These are phyloP conservation scores for Fraxinus nigra DNA, from an alignment of 305 asterid species.

Conservation along the genomic window DNA sequence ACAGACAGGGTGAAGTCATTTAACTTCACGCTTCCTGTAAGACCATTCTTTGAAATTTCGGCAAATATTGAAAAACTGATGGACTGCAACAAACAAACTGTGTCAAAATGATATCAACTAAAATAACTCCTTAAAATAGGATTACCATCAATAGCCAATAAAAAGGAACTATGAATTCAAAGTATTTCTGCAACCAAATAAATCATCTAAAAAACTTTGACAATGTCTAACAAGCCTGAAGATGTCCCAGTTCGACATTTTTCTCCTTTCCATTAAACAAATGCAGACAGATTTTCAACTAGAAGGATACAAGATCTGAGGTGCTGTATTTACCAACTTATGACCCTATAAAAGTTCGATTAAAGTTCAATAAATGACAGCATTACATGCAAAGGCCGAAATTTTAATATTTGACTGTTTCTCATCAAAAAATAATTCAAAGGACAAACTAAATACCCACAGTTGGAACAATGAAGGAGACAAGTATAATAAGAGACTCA, in stretches of 20 bases:
- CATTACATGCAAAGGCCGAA: not conserved
- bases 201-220: not conserved
- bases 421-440: not conserved
- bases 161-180: not conserved
- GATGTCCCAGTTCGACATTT: constrained; percentile 3
- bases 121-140: not conserved
- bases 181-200: not conserved
- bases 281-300: not conserved
- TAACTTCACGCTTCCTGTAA: constrained; percentile 56
- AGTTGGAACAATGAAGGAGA: not conserved
- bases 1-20: constrained; percentile 58
- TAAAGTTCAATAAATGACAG: not conserved
- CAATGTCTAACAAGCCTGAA: not conserved
- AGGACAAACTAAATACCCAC: not conserved
- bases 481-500: not conserved
- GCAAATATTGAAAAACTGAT: constrained; percentile 60
- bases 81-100: constrained; percentile 47
- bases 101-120: not conserved
- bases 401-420: not conserved
- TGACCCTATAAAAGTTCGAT: not conserved
- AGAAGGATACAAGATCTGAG: constrained; percentile 6
- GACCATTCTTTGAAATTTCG: constrained; percentile 47
- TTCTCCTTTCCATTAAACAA: constrained; percentile 9
- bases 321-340: constrained; percentile 7
- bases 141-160: not conserved